These are phyloP conservation scores for Silene latifolia DNA, from an alignment of 148 eudicot species.

Conservation along the genomic window DNA sequence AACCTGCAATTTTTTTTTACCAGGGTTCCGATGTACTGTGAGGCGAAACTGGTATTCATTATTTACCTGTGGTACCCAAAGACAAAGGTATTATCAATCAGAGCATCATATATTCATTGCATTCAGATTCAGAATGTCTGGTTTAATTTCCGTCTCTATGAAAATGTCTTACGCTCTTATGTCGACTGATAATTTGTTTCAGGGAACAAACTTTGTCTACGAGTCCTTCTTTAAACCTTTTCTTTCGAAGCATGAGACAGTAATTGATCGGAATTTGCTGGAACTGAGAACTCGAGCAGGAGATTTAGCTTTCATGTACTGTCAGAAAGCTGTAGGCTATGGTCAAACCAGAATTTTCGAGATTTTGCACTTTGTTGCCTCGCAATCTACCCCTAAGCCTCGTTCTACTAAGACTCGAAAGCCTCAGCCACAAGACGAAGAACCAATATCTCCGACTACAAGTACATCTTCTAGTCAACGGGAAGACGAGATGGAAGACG, in stretches of 20 bases:
- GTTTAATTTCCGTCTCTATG: background rate
- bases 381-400: constrained; percentile 64
- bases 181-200: constrained; percentile 7
- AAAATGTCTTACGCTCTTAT: background rate
- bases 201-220: constrained; percentile 86
- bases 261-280: constrained; percentile 72
- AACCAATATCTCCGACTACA: constrained; percentile 50
- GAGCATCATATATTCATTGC: background rate
- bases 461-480: constrained; percentile 41
- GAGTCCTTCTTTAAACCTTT: constrained; percentile 82
- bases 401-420: constrained; percentile 40
- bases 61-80: constrained; percentile 83
- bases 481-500: constrained; percentile 36
- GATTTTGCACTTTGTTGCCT: constrained; percentile 74
- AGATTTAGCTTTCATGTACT: constrained; percentile 60
- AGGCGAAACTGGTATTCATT: constrained; percentile 85
- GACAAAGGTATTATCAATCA: constrained; percentile 46
- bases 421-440: constrained; percentile 27
- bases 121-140: background rate
- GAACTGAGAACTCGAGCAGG: constrained; percentile 83
- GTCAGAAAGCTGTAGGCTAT: constrained; percentile 66
- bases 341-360: constrained; percentile 75
- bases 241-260: constrained; percentile 72
- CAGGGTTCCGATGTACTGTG: constrained; percentile 95
- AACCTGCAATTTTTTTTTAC: constrained; percentile 17